Percentiles rank a stretch among this genome's conserved stretches.
Evolutionary conservation across 345 rosid genomes (phyloP).

Genomic region (Reutealis trisperma): DNA sequence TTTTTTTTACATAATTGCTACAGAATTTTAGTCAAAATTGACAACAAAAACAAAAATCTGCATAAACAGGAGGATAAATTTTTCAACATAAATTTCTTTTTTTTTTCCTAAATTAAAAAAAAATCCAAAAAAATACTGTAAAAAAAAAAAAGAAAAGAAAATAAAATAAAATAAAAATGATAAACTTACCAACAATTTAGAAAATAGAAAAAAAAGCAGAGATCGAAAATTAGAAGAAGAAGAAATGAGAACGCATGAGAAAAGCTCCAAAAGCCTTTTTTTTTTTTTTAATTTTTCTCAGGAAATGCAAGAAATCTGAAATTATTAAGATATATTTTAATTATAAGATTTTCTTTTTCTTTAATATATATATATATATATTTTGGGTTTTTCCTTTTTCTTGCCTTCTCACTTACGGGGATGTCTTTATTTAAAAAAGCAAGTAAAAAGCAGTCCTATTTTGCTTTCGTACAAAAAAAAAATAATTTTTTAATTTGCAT

Average conservation of each 20-base stretch:
- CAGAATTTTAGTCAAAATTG: background rate
- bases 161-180: background rate
- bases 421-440: background rate
- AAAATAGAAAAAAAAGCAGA: background rate
- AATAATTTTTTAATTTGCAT: constrained; percentile 1
- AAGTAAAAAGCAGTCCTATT: background rate
- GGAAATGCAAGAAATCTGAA: constrained; percentile 17
- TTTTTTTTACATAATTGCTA: background rate
- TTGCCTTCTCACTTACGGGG: background rate
- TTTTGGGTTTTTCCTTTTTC: background rate
- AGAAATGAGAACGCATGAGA: constrained; percentile 2
- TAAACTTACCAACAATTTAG: constrained; percentile 20
- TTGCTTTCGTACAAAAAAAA: constrained; percentile 1
- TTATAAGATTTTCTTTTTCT: background rate
- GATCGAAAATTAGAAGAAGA: constrained; percentile 6
- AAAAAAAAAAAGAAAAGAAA: background rate
- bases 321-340: constrained; percentile 1
- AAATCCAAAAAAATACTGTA: background rate
- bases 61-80: constrained; percentile 1
- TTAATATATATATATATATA: too few relatives aligned
- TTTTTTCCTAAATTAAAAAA: background rate
- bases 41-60: background rate
- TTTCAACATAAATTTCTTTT: background rate
- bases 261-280: background rate
- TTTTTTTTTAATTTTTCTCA: background rate